Evolutionary conservation across 306 rosid genomes (phyloP), one percentile per base, ranked within the genome.

Genomic region (Luffa aegyptiaca): DNA sequence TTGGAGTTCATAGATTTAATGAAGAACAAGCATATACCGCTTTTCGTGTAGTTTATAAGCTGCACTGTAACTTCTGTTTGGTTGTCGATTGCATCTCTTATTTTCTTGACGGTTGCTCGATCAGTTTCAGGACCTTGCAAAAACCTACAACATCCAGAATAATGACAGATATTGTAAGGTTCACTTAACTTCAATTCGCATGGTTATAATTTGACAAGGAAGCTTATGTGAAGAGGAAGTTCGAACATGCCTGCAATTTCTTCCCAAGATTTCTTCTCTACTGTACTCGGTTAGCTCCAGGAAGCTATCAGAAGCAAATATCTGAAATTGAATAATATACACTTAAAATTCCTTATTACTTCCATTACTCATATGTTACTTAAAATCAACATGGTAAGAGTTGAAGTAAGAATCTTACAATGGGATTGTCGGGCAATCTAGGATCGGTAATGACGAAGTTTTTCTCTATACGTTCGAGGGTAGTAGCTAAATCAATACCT

Each of bases 361-460:
- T 75, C 18, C 62, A 9, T 75, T 51, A 33, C 7, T 3, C 21
- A 7, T 8, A 31, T 74, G 78, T 74, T 74, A 33, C 17, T 33
- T 35, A 75, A 73, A 73, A 26, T 8, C 44, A 33, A 48, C 21
- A 73, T 17, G 26, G 8, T 75, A 48, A 51, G 58, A 75, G 48
- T 33, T 8, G 79, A 75, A 55, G 51, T 20, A 81, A 52, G 56
- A 80, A 83, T 75, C 91, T 92, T 88, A 95, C 99, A 31, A 95
- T 93, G 81, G 99, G 99, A 88, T 95, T 95, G 80, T 95, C 97
- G 66, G 99, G 99, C 77, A 95, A 89, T 85, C 99, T 88, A 39
- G 99, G 99, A 88, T 95, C 99, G n/a, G 99, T 91, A 75, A 95
- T 91, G 86, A 95, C 99, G 75, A 95, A 95, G 84, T 95, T 95